phyloP scores from a whole-genome alignment of 352 stramenopile species.

The Lagenidium giganteum region DNA sequence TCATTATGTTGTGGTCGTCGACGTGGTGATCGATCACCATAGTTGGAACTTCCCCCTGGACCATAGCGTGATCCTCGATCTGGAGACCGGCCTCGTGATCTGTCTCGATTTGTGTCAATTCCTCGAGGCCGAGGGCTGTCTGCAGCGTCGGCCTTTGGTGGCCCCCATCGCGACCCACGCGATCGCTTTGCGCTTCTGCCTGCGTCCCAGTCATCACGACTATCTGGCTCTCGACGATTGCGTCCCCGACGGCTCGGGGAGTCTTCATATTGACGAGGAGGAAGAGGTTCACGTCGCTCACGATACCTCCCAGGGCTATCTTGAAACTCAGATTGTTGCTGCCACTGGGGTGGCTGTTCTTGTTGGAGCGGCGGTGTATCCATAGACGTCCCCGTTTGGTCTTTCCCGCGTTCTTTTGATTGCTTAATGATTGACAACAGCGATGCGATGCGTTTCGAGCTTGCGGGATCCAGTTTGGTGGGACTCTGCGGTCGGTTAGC shows the following conservation, averaged over 20 bases:
- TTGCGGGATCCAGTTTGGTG: no score
- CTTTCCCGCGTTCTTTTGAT: constrained; percentile 51
- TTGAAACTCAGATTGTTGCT: neutral
- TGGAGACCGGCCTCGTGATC: no score
- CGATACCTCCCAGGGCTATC: constrained; percentile 19
- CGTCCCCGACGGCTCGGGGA: no score
- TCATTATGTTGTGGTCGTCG: no score
- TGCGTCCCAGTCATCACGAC: constrained; percentile 26
- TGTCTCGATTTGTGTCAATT: constrained; percentile 47
- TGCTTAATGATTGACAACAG: constrained; percentile 83
- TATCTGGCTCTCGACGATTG: constrained; percentile 2
- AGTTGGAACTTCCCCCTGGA: no score
- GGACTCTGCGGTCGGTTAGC: no score
- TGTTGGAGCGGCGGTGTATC: neutral
- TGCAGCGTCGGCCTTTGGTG: constrained; percentile 21
- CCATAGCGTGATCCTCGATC: no score
- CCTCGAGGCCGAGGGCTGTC: constrained; percentile 35
- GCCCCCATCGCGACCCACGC: constrained; percentile 67
- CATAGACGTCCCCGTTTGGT: constrained; percentile 10
- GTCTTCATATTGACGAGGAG: no score
- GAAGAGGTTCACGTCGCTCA: no score
- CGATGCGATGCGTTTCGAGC: no score
- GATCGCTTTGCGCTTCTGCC: constrained; percentile 46
- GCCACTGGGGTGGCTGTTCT: neutral
- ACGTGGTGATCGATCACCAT: no score